Evolutionary conservation across 257 asterid species (phyloP).

Genomic region (Marsdenia floribunda): DNA sequence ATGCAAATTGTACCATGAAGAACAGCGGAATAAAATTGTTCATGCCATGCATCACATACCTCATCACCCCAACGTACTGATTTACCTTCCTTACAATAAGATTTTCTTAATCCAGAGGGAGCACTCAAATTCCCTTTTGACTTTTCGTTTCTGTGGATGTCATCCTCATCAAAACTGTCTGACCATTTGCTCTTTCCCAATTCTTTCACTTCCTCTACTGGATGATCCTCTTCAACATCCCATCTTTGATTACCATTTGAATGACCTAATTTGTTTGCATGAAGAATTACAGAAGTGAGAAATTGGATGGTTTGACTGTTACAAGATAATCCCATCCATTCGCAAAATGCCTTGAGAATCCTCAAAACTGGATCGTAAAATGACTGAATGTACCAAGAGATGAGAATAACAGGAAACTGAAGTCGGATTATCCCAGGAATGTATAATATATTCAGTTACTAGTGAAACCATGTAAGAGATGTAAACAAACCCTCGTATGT

Average conservation of each 20-base stretch:
- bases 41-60: constrained; percentile 43
- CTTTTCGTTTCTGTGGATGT: constrained; percentile 32
- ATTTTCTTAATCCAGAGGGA: constrained; percentile 45
- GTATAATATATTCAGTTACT: neutral
- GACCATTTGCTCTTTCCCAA: constrained; percentile 97
- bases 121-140: constrained; percentile 35
- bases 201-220: constrained; percentile 57
- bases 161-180: constrained; percentile 73
- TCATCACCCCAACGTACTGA: constrained; percentile 94
- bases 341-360: neutral
- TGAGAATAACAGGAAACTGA: neutral
- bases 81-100: constrained; percentile 83
- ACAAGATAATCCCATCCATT: neutral
- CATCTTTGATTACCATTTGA: constrained; percentile 35
- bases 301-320: neutral
- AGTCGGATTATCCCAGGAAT: neutral
- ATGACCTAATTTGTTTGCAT: constrained; percentile 30
- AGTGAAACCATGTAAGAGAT: neutral
- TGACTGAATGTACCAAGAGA: too few species aligned
- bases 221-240: constrained; percentile 38
- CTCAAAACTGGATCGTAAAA: neutral
- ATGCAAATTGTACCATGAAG: constrained; percentile 1
- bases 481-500: neutral
- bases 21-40: neutral
- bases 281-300: constrained; percentile 4